Evolutionary conservation across 2,329 filamentous ascomycete genomes (phyloP).

Genomic region (Corynespora cassiicola): DNA sequence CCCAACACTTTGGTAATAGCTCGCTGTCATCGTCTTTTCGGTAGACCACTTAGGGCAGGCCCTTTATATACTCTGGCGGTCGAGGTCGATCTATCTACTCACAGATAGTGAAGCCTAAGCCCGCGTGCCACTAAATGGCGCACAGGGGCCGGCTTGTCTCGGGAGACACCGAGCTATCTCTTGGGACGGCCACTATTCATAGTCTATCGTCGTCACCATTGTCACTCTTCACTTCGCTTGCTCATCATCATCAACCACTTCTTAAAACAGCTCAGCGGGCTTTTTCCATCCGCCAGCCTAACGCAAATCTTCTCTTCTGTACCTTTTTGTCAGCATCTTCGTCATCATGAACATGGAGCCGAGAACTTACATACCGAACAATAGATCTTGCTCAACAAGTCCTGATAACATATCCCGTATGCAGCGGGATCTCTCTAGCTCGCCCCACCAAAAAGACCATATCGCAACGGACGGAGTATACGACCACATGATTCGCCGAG

Average conservation of each 20-base stretch:
- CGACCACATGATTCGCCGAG: conserved; percentile 35
- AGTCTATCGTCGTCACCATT: conserved; percentile 22
- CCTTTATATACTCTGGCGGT: conserved; percentile 3
- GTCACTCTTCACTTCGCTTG: too few relatives aligned
- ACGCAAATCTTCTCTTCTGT: conserved; percentile 1
- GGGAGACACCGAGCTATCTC: not conserved
- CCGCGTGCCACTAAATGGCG: conserved; percentile 5
- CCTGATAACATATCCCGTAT: conserved; percentile 35
- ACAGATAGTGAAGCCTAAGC: conserved; percentile 3
- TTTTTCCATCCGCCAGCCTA: too few relatives aligned
- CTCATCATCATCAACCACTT: too few relatives aligned
- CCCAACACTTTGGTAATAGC: conserved; percentile 16
- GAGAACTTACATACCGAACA: conserved; percentile 33
- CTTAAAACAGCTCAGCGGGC: too few relatives aligned
- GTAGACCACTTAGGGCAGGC: conserved; percentile 14
- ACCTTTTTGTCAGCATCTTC: not conserved
- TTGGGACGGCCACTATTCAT: not conserved
- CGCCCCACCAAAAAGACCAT: conserved; percentile 30
- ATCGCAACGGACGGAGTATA: conserved; percentile 22
- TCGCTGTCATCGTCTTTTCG: conserved; percentile 8
- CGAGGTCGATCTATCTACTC: conserved; percentile 1
- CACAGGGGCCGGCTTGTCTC: conserved; percentile 3
- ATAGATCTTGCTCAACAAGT: conserved; percentile 19
- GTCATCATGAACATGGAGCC: conserved; percentile 20
- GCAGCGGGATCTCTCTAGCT: conserved; percentile 40